Percentiles rank a stretch among this genome's conserved stretches.
Conservation (phyloP, 2,329 filamentous ascomycete genomes). For the Fusarium tuaranense region DNA sequence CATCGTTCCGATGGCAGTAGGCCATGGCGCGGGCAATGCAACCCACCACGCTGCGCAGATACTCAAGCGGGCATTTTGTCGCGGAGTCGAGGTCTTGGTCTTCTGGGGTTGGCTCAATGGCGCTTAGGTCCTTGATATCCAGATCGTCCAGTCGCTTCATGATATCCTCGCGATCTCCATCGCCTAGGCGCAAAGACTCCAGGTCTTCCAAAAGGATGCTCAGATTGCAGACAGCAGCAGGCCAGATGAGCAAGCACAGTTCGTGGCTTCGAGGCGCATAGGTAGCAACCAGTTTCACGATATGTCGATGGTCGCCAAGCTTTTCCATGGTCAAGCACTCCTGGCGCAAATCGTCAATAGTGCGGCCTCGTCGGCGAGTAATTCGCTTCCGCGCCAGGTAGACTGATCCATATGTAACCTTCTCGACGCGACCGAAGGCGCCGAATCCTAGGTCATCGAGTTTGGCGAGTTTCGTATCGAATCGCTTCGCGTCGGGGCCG, state of each 20-base stretch:
- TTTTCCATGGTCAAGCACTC: conserved; percentile 62
- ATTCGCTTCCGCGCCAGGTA: conserved; percentile 60
- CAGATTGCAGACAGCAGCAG: conserved; percentile 60
- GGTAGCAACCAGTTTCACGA: conserved; percentile 60
- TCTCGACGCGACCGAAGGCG: conserved; percentile 58
- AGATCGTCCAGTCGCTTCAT: conserved; percentile 52
- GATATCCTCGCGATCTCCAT: conserved; percentile 56
- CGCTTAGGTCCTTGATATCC: conserved; percentile 52
- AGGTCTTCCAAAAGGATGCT: conserved; percentile 57
- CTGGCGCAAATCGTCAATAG: conserved; percentile 56
- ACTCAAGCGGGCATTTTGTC: conserved; percentile 53
- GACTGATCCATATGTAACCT: conserved; percentile 55
- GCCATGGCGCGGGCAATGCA: conserved; percentile 58
- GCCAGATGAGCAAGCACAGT: conserved; percentile 61
- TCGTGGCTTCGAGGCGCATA: conserved; percentile 56
- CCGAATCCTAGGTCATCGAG: conserved; percentile 56
- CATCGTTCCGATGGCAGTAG: conserved; percentile 55
- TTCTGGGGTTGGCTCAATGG: conserved; percentile 46
- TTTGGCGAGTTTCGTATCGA: conserved; percentile 48
- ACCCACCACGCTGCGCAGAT: conserved; percentile 56
- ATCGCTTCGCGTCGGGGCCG: conserved; percentile 49
- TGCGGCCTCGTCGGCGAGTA: conserved; percentile 49
- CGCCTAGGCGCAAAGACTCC: conserved; percentile 52
- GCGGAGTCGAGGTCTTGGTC: conserved; percentile 35
- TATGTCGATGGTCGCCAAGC: conserved; percentile 58